Base-by-base conservation (phyloP, 768 basidiomycete genomes). In the Boletus eberwhitei region DNA sequence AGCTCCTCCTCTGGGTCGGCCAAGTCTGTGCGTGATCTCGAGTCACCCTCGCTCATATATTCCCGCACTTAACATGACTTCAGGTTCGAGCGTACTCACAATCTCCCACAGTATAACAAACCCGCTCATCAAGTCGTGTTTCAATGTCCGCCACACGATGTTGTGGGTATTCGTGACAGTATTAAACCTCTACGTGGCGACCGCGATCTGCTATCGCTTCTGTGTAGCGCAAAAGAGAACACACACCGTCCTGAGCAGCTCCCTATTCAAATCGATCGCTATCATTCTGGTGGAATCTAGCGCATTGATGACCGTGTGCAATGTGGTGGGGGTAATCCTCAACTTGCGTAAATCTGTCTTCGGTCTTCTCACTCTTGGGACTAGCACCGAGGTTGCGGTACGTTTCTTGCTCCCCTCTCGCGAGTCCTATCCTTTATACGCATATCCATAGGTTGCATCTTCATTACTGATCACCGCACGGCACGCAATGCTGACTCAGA, bases 221-320 rank as follows among this genome's bases (percentile, higher is more conserved):
- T 63, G 24, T 12, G 35, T 43, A 4, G 56, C 58, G 2, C 64
- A 63, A 48, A 44, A 40, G 39, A 49, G 34, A 24, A 53, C 48
- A 5, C 54, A 48, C 12, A 4, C 22, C 22, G 11, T 57, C 8
- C 47, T 59, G 0, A 53, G 58, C 32, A 12, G 19, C 3, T 59
- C 49, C 11, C 56, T 50, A 9, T 44, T 49, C 43, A 61, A 51
- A 40, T 55, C 61, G n/a, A n/a, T 46, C 38, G 50, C 37, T 22
- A 47, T 66, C 39, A 38, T 66, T 48, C 9, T 58, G 16, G 50
- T 66, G 5, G 65, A 66, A 48, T 68, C 58, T 5, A 53, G 61
- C 13, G 46, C 57, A 2, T 44, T 66, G 34, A 43, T 63, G 2
- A 55, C 56, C 1, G 14, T 35, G 8, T 53, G 47, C 24, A 51